Base-by-base conservation (phyloP, 1,284 basidiomycete genomes). In the Takashimella koratensis region DNA sequence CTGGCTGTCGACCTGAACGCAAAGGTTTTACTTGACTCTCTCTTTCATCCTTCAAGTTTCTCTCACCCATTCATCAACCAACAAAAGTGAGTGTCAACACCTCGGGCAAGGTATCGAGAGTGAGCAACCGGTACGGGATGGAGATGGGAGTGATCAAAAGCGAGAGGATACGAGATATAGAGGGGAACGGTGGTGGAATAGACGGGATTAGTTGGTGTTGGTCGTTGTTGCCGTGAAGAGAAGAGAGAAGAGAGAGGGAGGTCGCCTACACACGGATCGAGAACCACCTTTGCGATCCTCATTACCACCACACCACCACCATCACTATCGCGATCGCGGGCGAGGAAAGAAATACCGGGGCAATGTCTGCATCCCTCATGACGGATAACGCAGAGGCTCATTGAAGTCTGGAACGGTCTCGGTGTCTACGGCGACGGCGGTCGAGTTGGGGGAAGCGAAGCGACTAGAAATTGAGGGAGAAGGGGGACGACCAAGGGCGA, bases 311-410 rank as follows among this genome's bases (percentile, higher is more conserved):
- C 30, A 16, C 16, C 30, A 16, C 16, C 30, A 36, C 16, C 30
- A 36, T 36, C 30, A 36, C n/a, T n/a, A n/a, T n/a, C n/a, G 16
- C 30, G 30, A 36, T 36, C 45, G 23, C 45, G 52, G 56, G 56
- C 70, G 46, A 73, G 68, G 68, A 70, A 58, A 64, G 71, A 71
- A 45, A 67, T 50, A 67, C 59, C 62, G 71, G 71, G 71, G 69
- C 69, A 73, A 71, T 71, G 71, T 71, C 69, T 65, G 69, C 60
- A 53, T 65, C 64, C 60, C 53, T 47, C 53, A 53, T 55, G 45
- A 47, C 51, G 43, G 44, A 36, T 36, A 36, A 36, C 8, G 30
- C 30, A 36, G 30, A 36, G 30, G 30, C 30, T 36, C 30, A 36
- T 36, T 16, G 30, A 36, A 16, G 30, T 36, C 30, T 36, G 30